Evolutionary conservation across 352 stramenopile species (phyloP).

Genomic region (Globisporangium uncinulatum): DNA sequence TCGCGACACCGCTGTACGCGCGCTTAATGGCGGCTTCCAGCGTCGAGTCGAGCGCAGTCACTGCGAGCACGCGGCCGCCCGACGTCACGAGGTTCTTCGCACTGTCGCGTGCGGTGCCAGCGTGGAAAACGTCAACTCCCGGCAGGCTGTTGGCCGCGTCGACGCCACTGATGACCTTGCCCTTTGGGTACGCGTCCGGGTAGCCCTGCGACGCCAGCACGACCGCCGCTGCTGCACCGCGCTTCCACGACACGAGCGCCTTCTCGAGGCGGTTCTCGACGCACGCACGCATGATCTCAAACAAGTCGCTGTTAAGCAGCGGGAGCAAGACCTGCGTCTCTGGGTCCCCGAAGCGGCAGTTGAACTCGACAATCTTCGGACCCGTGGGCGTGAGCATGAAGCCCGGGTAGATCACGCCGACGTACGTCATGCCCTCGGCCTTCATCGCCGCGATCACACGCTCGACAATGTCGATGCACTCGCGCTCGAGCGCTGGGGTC

Average conservation of each 20-base stretch:
- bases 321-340: constrained; percentile 98
- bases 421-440: constrained; percentile 96
- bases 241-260: constrained; percentile 88
- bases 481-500: constrained; percentile 86
- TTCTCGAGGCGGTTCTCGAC: constrained; percentile 89
- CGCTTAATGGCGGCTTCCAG: constrained; percentile 89
- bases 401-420: constrained; percentile 97
- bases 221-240: constrained; percentile 92
- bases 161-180: constrained; percentile 92
- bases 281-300: constrained; percentile 96
- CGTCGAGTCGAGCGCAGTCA: constrained; percentile 90
- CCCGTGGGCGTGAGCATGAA: constrained; percentile 94
- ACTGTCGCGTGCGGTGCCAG: constrained; percentile 88
- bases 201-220: constrained; percentile 97
- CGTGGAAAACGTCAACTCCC: constrained; percentile 98
- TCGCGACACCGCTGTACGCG: constrained; percentile 88
- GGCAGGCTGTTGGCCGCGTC: constrained; percentile 77
- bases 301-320: constrained; percentile 97
- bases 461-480: constrained; percentile 89
- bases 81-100: constrained; percentile 83
- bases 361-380: constrained; percentile 99
- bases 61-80: constrained; percentile 96
- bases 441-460: constrained; percentile 78
- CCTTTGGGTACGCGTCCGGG: constrained; percentile 98
- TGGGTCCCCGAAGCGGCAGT: constrained; percentile 99